Base-by-base conservation (phyloP, 2,329 filamentous ascomycete species). In the Dactylellina cionopaga region DNA sequence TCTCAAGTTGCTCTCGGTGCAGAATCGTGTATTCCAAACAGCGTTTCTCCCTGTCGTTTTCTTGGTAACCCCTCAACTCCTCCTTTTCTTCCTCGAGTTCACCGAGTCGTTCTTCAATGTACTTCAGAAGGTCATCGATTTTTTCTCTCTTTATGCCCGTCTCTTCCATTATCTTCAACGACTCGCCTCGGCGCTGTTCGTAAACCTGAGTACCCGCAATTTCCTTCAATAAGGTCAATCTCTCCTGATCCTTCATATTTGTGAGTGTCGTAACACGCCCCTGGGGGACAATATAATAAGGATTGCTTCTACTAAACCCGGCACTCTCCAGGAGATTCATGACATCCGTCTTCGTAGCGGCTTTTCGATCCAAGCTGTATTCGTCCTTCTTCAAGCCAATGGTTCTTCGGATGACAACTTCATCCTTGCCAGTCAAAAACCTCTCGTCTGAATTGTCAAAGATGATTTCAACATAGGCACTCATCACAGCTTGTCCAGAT, bases 371-470 rank as follows among this genome's bases (percentile, higher is more conserved):
- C 27, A 99, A 87, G 1, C 94, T 96, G 80, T 98, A 99, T 83
- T 99, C 95, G 80, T 99, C 95, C 82, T 99, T 99, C 82, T 99
- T 98, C 75, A 94, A 85, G 56, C 94, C 95, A 80, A 99, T 99
- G 0, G 95, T 98, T 44, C 95, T 90, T 74, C 96, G 90, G 68
- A 99, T 83, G 41, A 95, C 89, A 49, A 98, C 88, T 80, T 99
- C 94, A 71, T 92, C 90, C 79, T 92, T 95, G 76, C 92, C 92
- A 7, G 92, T 97, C 33, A 92, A 92, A 78, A 99, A 98, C 77
- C 95, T 91, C 77, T 96, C 92, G 80, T 99, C 94, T 77, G 87
- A 91, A 80, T 99, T 99, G 85, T 99, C 95, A 81, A 99, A 99
- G 76, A 97, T 96, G 78, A 99, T 92, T 82, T 99, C 95, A 70